Evolutionary conservation across 495 filamentous ascomycete species (phyloP).

Genomic region (Penicillium subrubescens): DNA sequence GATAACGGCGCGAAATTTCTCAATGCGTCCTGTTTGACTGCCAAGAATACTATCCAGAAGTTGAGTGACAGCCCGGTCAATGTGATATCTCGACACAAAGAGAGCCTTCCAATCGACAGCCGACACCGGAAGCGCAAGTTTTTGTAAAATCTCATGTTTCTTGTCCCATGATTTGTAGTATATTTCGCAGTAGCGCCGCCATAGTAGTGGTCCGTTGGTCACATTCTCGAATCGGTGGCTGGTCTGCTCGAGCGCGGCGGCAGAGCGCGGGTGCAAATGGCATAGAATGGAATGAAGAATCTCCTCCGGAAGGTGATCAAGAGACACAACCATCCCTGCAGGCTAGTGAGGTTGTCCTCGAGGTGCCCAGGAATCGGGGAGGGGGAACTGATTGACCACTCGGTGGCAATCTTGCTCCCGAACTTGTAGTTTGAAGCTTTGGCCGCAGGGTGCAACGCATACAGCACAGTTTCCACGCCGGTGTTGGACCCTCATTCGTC

Average conservation of each 20-base stretch:
- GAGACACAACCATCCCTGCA: slow-evolving; percentile 43
- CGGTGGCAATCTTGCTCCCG: background rate
- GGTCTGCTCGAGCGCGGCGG: slow-evolving; percentile 55
- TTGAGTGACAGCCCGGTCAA: slow-evolving; percentile 55
- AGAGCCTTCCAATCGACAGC: slow-evolving; percentile 76
- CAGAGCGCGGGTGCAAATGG: slow-evolving; percentile 53
- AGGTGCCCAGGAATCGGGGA: background rate
- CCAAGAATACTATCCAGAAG: slow-evolving; percentile 71
- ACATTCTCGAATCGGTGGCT: slow-evolving; percentile 66
- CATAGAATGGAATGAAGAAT: slow-evolving; percentile 70
- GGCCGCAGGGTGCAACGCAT: background rate
- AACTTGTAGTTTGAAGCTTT: background rate
- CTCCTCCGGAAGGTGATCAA: slow-evolving; percentile 67
- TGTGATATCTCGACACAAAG: slow-evolving; percentile 59
- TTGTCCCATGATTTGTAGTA: slow-evolving; percentile 74
- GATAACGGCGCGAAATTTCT: slow-evolving; percentile 68
- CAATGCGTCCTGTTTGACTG: slow-evolving; percentile 67
- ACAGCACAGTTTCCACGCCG: slow-evolving; percentile 15
- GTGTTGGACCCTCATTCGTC: slow-evolving; percentile 11
- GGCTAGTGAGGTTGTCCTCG: background rate
- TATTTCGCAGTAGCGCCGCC: slow-evolving; percentile 71
- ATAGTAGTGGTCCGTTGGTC: slow-evolving; percentile 70
- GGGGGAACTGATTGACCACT: background rate
- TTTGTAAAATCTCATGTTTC: slow-evolving; percentile 62
- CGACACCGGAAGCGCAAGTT: slow-evolving; percentile 52